phyloP scores from a whole-genome alignment of 176 grass and related monocot genomes.

The Lolium multiflorum region DNA sequence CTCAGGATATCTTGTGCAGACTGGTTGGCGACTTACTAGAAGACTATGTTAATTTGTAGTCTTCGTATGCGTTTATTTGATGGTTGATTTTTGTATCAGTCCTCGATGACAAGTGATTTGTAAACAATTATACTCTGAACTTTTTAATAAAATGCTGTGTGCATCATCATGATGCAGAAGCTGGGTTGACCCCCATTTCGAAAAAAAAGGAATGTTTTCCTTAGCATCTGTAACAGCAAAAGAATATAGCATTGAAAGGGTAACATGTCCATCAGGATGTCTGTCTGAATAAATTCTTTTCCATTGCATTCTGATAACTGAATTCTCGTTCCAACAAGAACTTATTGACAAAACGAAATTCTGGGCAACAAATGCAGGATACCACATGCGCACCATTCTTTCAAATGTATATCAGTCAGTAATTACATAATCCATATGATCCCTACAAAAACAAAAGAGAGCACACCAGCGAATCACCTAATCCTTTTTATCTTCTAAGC shows the following conservation, averaged over 20 bases:
- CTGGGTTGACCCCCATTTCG: no score
- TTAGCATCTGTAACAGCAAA: constrained; percentile 19
- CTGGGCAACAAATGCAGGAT: background rate
- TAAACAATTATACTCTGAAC: no score
- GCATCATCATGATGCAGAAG: no score
- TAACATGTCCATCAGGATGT: background rate
- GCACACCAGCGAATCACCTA: background rate
- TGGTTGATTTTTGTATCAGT: no score
- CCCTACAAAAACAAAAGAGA: background rate
- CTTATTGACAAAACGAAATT: background rate
- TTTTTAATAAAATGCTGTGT: no score
- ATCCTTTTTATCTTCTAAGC: constrained; percentile 45
- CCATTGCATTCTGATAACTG: background rate
- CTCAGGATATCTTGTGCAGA: no score
- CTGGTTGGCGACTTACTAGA: no score
- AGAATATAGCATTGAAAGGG: constrained; percentile 6
- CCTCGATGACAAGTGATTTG: no score
- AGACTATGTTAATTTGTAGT: no score
- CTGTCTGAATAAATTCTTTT: background rate
- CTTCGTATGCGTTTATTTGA: no score
- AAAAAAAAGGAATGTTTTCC: constrained; percentile 7
- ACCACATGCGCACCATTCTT: background rate
- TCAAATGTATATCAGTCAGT: background rate
- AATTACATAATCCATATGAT: background rate
- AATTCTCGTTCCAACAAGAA: background rate